These are phyloP conservation scores for Aspergillus ustus DNA, from an alignment of 2,329 filamentous ascomycete genomes.

Conservation along the genomic window DNA sequence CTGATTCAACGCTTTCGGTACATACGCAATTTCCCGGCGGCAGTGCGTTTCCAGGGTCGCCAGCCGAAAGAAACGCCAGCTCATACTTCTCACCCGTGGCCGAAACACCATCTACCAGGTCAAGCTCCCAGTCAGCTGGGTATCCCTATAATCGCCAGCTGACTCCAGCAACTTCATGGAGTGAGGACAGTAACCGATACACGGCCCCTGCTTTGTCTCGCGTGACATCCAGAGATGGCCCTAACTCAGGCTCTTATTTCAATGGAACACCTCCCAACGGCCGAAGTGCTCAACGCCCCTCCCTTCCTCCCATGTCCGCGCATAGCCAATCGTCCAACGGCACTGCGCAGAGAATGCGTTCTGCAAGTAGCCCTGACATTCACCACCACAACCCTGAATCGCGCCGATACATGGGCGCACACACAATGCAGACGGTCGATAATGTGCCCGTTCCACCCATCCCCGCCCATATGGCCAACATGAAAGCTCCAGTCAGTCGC, in stretches of 20 bases:
- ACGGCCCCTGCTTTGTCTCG: conserved; percentile 86
- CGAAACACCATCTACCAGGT: conserved; percentile 66
- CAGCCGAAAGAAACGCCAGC: conserved; percentile 66
- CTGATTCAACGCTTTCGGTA: conserved; percentile 68
- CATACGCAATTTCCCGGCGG: conserved; percentile 62
- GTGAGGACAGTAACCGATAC: conserved; percentile 78
- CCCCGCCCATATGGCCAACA: conserved; percentile 68
- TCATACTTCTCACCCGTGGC: conserved; percentile 92
- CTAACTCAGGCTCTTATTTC: conserved; percentile 66
- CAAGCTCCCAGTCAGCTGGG: conserved; percentile 62
- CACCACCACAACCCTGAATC: conserved; percentile 65
- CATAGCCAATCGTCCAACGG: conserved; percentile 57
- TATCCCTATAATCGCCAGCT: conserved; percentile 80
- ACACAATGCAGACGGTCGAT: conserved; percentile 59
- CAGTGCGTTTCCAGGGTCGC: conserved; percentile 67
- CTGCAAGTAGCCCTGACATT: conserved; percentile 94
- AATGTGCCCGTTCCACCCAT: conserved; percentile 77
- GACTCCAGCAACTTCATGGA: conserved; percentile 69
- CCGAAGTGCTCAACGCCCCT: conserved; percentile 67
- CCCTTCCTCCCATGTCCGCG: conserved; percentile 71
- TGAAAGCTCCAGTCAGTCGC: conserved; percentile 67
- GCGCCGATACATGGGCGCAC: conserved; percentile 56
- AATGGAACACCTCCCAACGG: conserved; percentile 64
- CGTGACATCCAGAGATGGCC: conserved; percentile 76
- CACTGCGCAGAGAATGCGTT: conserved; percentile 73